Evolutionary conservation across 345 rosid genomes (phyloP), one percentile per base, ranked within the genome.

Genomic region (Firmiana major): DNA sequence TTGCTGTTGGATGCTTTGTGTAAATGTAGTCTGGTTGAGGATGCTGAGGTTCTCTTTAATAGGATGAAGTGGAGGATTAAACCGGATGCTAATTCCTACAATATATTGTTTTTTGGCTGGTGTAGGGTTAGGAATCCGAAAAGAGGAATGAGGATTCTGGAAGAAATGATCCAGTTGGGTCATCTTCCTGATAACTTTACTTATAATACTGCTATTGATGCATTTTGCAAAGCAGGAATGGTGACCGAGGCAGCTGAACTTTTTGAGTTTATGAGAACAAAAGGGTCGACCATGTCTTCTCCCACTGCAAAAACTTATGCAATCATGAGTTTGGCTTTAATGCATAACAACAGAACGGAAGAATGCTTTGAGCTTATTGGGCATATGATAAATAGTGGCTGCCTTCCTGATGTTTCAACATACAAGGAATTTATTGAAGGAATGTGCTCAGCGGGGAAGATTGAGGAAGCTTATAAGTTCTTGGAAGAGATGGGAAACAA

Each of bases 341-440:
- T 88, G 3, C 87, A 77, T 81, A 85, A 83, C 51, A 87, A 89
- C 86, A 92, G 79, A 81, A 78, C 80, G 69, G 88, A 90, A 28
- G 97, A 90, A 43, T 82, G 93, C 85, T 91, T 87, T 82, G 77
- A 89, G 81, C 87, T 91, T 74, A 60, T 96, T 21, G 93, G 84
- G 70, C 84, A 92, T 67, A 96, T 96, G 99, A 86, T 88, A 71
- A 80, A 78, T 76, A 87, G 83, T 38, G 98, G 97, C 63, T 93
- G 95, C 72, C 92, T 96, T 65, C 99, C 98, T 19, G 98, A 96
- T 84, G 97, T 93, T 75, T 85, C 97, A 16, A 96, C 99, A 0
- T 93, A 85, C 81, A 88, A 91, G 83, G 95, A 92, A 48, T 73
- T 93, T 64, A 85, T 93, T 8, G 94, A 91, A 84, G 99, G 97